Percentiles rank a stretch among this genome's conserved stretches.
Evolutionary conservation across 768 basidiomycete species (phyloP).

Genomic region (Gautieria morchelliformis): DNA sequence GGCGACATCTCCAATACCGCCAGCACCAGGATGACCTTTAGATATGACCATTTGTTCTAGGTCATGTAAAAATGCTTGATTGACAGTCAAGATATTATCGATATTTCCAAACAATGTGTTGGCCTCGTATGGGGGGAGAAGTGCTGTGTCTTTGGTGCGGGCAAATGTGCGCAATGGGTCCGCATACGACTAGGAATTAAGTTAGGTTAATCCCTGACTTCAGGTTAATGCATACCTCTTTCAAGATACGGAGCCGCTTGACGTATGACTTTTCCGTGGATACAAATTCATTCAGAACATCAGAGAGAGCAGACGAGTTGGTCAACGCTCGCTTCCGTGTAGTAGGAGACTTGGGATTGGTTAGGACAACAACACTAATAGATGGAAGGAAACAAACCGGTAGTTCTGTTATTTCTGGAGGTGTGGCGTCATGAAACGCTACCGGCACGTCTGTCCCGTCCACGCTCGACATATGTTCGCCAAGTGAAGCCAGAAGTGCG

Average conservation of each 20-base stretch:
- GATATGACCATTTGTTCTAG: conserved; percentile 69
- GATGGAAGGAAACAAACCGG: conserved; percentile 20
- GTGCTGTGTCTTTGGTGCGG: conserved; percentile 71
- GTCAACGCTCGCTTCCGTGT: conserved; percentile 47
- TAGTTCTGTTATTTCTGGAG: conserved; percentile 11
- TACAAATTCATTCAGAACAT: conserved; percentile 79
- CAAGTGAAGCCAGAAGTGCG: conserved; percentile 69
- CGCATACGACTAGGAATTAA: conserved; percentile 56
- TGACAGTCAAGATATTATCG: conserved; percentile 80
- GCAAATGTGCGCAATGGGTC: conserved; percentile 85
- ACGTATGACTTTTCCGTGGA: conserved; percentile 87
- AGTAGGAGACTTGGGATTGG: neutral
- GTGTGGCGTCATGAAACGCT: conserved; percentile 35
- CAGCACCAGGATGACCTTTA: conserved; percentile 44
- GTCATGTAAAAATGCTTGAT: conserved; percentile 76
- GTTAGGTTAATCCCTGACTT: neutral
- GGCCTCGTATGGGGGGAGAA: conserved; percentile 85
- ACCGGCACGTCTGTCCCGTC: conserved; percentile 24
- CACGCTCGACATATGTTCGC: conserved; percentile 39
- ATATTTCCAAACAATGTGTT: conserved; percentile 92
- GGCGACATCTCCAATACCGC: conserved; percentile 76
- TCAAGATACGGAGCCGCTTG: conserved; percentile 70
- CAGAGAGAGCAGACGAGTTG: conserved; percentile 54
- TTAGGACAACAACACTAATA: conserved; percentile 8
- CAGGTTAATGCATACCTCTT: conserved; percentile 30